Evolutionary conservation across 2,329 filamentous ascomycete genomes (phyloP), one percentile per base, ranked within the genome.

Genomic region (Amesomyces nigricolor): DNA sequence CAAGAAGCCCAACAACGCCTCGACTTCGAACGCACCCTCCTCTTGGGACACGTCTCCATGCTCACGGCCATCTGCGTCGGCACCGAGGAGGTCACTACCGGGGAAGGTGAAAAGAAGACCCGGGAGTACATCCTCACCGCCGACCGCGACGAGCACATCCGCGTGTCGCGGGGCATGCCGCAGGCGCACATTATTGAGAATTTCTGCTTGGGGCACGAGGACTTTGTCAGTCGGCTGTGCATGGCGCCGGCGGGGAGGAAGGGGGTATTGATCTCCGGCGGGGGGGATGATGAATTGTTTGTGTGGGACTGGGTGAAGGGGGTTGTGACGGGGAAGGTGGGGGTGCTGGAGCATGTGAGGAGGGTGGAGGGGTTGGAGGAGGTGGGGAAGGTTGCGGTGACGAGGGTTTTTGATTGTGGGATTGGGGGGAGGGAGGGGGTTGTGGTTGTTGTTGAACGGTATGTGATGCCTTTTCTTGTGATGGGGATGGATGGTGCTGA

Each of bases 41-140:
- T 96, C 7, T 82, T 99, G 0, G 94, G 94, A 11, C 94, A 99
- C 71, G 94, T 99, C 13, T 96, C 92, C 0, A 88, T 97, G 82
- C 81, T 99, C 48, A 96, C 91, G 1, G 86, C 89, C 65, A 69
- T 96, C 50, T 71, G 76, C 43, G 59, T 62, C 8, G 62, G 47
- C 26, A 47, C 51, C n/a, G 42, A 47, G 16, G 40, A 46, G 8
- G 10, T 42, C 26, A n/a, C 30, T 11, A 30, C 22, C 10, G 19
- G 3, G 2, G 30, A 8, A 13, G 7, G 5, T 1, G n/a, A 22
- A 11, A 2, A 5, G 29, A 70, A 69, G 14, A 26, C 22, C 22
- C 22, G 22, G 4, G 60, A 61, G 29, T 82, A 81, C 62, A 79
- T 83, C 66, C 61, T 84, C 62, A 82, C 81, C 0, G 75, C 73